Percentiles rank a stretch among this genome's conserved stretches.
These are phyloP conservation scores for Serpula lacrymans DNA, from an alignment of 768 basidiomycete species.

Conservation along the genomic window DNA sequence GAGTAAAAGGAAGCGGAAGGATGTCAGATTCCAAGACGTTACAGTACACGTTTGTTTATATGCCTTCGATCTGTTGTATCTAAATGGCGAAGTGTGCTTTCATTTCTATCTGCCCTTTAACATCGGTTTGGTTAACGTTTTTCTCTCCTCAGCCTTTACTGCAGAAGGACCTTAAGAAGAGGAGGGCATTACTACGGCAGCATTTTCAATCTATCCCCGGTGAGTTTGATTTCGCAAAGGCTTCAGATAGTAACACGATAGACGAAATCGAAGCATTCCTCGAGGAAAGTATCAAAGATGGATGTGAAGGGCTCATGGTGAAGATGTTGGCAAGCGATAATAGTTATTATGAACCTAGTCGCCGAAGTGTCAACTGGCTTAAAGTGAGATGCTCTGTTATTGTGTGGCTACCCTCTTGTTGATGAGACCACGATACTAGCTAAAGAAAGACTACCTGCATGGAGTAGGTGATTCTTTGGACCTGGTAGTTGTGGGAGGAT, in stretches of 20 bases:
- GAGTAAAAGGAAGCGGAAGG: slow-evolving; percentile 91
- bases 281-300: slow-evolving; percentile 96
- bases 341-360: slow-evolving; percentile 92
- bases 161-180: slow-evolving; percentile 67
- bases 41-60: slow-evolving; percentile 95
- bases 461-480: slow-evolving; percentile 97
- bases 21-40: slow-evolving; percentile 97
- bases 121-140: slow-evolving; percentile 4
- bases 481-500: slow-evolving; percentile 95
- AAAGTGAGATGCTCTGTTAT: slow-evolving; percentile 62
- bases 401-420: neutral
- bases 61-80: slow-evolving; percentile 92
- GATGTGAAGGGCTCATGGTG: slow-evolving; percentile 99
- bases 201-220: slow-evolving; percentile 81
- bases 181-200: slow-evolving; percentile 70
- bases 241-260: slow-evolving; percentile 81
- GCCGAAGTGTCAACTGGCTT: slow-evolving; percentile 95
- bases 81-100: slow-evolving; percentile 85
- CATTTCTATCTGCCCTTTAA: neutral
- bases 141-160: slow-evolving; percentile 65
- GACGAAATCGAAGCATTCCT: slow-evolving; percentile 95
- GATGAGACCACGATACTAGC: slow-evolving; percentile 41
- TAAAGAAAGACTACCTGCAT: slow-evolving; percentile 97
- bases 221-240: slow-evolving; percentile 92
- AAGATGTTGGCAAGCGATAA: slow-evolving; percentile 95